Evolutionary conservation across 768 basidiomycete species (phyloP), one percentile per base, ranked within the genome.

Genomic region (Boletus subparvulus): DNA sequence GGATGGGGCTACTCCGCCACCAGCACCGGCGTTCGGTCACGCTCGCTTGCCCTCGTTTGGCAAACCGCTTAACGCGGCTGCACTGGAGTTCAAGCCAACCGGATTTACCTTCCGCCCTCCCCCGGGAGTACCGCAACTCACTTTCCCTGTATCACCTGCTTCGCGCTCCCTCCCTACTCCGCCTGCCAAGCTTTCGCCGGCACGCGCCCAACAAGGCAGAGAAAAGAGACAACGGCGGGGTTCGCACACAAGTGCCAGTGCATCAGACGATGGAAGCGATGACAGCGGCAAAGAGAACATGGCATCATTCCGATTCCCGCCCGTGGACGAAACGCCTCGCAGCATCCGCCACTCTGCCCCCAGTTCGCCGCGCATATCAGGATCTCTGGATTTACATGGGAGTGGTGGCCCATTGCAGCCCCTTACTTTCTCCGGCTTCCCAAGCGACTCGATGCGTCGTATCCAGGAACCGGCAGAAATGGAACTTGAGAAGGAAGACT

Each of bases 21-120:
- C 81, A 35, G 77, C 77, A 37, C 83, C 79, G 0, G 16, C 54
- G 46, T 42, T 59, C 35, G 58, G 60, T 16, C 81, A 82, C 57
- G 46, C 61, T 28, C 78, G 79, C 16, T 60, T 68, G n/a, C 65
- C 76, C 16, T 81, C 81, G 1, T 66, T 85, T 47, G 83, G 83
- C 26, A 86, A 85, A 62, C 82, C 85, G n/a, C 81, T 94, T 54
- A 94, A 92, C 66, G 83, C 83, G 6, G 80, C 86, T 21, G 92
- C 92, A 3, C 81, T 81, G 14, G 92, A 92, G 69, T 94, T 94
- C 74, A 92, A 87, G 66, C 92, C 92, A 9, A 71, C 74, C 4
- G 80, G 80, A 17, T 93, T 93, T 72, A 90, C 83, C 17, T 93
- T 94, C 81, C 78, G 80, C n/a, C 82, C 85, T 32, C 86, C 88